Conservation (phyloP, 2,329 filamentous ascomycete genomes). For the Gyromitra esculenta region DNA sequence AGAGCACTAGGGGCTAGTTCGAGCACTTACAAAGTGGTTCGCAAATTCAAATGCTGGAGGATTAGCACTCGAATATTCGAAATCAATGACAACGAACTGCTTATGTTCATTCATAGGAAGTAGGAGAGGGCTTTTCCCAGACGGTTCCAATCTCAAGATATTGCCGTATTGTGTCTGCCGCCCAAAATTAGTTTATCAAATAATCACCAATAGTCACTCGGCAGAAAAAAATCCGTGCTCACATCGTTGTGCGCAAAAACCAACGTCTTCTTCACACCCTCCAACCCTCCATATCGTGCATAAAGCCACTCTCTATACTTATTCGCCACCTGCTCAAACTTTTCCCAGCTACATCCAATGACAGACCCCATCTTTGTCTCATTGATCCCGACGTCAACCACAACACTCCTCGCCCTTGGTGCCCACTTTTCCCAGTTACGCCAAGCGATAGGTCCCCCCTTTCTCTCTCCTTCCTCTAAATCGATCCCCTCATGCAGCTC, state of each 20-base stretch:
- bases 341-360: slow-evolving; percentile 82
- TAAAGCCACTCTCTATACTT: slow-evolving; percentile 79
- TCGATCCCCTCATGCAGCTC: slow-evolving; percentile 95
- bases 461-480: slow-evolving; percentile 78
- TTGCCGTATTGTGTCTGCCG: slow-evolving; percentile 95
- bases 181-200: slow-evolving; percentile 36
- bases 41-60: slow-evolving; percentile 88
- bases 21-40: slow-evolving; percentile 81
- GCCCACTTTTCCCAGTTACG: slow-evolving; percentile 96
- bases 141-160: slow-evolving; percentile 77
- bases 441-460: slow-evolving; percentile 83
- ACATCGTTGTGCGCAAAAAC: slow-evolving; percentile 99
- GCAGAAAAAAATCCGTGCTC: slow-evolving; percentile 60
- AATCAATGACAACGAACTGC: slow-evolving; percentile 96
- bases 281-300: slow-evolving; percentile 73
- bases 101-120: slow-evolving; percentile 93
- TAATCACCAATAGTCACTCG: slow-evolving; percentile 49
- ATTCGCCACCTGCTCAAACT: slow-evolving; percentile 77
- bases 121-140: slow-evolving; percentile 80
- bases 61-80: slow-evolving; percentile 95
- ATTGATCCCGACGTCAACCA: slow-evolving; percentile 56
- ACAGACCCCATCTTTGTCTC: slow-evolving; percentile 73
- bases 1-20: not conserved
- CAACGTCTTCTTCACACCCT: slow-evolving; percentile 75
- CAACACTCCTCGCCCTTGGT: slow-evolving; percentile 67